Conservation (phyloP, 163 green algal genomes). For the Chlamydomonas reinhardtii region DNA sequence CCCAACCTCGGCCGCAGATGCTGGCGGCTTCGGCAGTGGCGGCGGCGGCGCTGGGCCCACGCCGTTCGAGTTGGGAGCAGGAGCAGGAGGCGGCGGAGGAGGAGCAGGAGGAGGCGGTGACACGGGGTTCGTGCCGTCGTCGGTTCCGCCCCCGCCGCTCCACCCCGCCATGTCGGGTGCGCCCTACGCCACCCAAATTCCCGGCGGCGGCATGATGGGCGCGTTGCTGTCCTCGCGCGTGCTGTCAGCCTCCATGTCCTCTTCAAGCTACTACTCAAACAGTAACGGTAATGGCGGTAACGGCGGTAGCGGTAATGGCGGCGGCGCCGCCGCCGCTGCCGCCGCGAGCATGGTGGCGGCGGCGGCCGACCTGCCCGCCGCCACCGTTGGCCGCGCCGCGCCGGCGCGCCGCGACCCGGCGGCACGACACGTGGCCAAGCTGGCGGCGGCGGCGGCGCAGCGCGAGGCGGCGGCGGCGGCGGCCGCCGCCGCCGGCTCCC, state of each 20-base stretch:
- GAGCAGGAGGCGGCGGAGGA: too few relatives aligned
- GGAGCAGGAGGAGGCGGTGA: too few relatives aligned
- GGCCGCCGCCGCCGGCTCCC: background rate
- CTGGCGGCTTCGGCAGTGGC: background rate
- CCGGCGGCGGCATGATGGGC: background rate
- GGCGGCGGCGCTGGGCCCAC: background rate
- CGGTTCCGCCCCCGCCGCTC: background rate
- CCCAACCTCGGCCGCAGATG: background rate
- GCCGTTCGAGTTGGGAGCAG: too few relatives aligned
- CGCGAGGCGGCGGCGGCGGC: constrained; percentile 1
- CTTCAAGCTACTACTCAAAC: too few relatives aligned
- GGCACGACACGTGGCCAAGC: constrained; percentile 15
- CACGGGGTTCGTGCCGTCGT: too few relatives aligned
- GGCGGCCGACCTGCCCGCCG: background rate
- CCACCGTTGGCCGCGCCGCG: background rate
- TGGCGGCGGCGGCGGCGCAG: constrained; percentile 19
- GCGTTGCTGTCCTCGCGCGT: background rate
- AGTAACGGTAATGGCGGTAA: too few relatives aligned
- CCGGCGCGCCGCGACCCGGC: background rate
- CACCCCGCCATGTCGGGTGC: background rate
- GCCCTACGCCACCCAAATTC: constrained; percentile 3
- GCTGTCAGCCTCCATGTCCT: too few relatives aligned
- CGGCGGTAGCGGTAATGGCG: too few relatives aligned
- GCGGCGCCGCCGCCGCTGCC: too few relatives aligned
- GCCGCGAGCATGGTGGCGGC: background rate